Conservation (phyloP, 352 stramenopile genomes). For the Elongisporangium anandrum region DNA sequence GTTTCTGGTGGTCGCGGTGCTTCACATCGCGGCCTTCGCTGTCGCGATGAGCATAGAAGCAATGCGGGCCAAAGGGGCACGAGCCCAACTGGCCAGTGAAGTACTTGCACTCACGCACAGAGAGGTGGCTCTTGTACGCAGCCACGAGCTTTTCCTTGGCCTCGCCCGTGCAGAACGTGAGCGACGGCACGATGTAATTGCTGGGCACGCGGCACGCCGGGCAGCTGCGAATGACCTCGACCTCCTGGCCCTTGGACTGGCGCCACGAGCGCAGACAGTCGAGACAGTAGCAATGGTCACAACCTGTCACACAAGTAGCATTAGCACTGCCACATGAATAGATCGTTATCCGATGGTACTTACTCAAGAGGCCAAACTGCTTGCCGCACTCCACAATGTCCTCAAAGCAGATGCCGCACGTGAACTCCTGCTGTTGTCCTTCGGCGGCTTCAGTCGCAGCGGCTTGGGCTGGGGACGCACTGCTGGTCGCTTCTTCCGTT, state of each 20-base stretch:
- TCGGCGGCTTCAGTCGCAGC: neutral
- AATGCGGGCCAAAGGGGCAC: conserved; percentile 67
- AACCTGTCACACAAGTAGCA: conserved; percentile 17
- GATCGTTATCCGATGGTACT: conserved; percentile 4
- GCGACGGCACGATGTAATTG: conserved; percentile 78
- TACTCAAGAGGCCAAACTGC: conserved; percentile 75
- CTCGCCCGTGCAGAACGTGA: conserved; percentile 63
- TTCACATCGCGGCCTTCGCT: conserved; percentile 54
- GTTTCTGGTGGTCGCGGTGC: conserved; percentile 48
- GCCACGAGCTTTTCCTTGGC: conserved; percentile 52
- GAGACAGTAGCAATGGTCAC: conserved; percentile 75
- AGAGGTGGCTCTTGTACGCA: conserved; percentile 71
- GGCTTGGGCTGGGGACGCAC: neutral
- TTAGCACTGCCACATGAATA: neutral
- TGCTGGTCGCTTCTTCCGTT: neutral
- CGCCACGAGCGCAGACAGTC: conserved; percentile 71
- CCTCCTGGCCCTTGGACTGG: conserved; percentile 69
- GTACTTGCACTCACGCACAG: conserved; percentile 77
- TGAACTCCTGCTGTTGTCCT: conserved; percentile 43
- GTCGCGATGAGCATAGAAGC: conserved; percentile 76
- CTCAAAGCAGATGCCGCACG: conserved; percentile 81
- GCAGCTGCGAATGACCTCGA: conserved; percentile 61
- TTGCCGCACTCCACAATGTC: conserved; percentile 75
- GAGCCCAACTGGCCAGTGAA: conserved; percentile 65
- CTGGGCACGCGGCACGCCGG: conserved; percentile 60